phyloP scores from a whole-genome alignment of 2,329 filamentous ascomycete genomes.

The Penicillium sp. region DNA sequence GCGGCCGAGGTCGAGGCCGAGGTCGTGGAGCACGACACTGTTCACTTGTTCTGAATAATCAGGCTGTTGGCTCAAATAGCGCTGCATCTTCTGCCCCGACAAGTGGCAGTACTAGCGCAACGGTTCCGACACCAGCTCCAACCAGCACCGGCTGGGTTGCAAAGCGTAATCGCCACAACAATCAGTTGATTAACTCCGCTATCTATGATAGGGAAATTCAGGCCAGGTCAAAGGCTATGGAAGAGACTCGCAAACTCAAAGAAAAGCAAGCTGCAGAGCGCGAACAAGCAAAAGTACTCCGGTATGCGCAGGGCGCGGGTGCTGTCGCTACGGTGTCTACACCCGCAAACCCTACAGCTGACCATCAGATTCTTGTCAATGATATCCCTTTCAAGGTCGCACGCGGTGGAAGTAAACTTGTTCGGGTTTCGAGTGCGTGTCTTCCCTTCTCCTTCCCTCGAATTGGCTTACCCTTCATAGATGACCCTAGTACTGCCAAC shows the following conservation, averaged over 20 bases:
- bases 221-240: slow-evolving; percentile 65
- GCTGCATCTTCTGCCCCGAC: slow-evolving; percentile 25
- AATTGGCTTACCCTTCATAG: slow-evolving; percentile 49
- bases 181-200: slow-evolving; percentile 76
- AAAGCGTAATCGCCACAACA: slow-evolving; percentile 70
- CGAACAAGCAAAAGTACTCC: slow-evolving; percentile 41
- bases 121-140: slow-evolving; percentile 27
- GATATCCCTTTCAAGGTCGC: slow-evolving; percentile 70
- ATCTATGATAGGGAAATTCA: slow-evolving; percentile 72
- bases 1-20: slow-evolving; percentile 30
- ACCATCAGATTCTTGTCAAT: slow-evolving; percentile 64
- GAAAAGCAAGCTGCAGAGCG: slow-evolving; percentile 58
- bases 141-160: slow-evolving; percentile 61
- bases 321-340: slow-evolving; percentile 26
- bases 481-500: slow-evolving; percentile 57
- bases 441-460: slow-evolving; percentile 11
- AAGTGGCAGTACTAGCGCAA: slow-evolving; percentile 31
- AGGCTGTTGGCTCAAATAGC: slow-evolving; percentile 22
- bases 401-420: slow-evolving; percentile 76
- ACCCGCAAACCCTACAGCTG: slow-evolving; percentile 34
- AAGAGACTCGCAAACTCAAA: slow-evolving; percentile 56
- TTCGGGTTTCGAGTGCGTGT: slow-evolving; percentile 65
- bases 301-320: slow-evolving; percentile 36
- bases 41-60: slow-evolving; percentile 62
- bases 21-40: slow-evolving; percentile 45